Base-by-base conservation (phyloP, 805 yeast species). In the Schwanniomyces occidentalis region DNA sequence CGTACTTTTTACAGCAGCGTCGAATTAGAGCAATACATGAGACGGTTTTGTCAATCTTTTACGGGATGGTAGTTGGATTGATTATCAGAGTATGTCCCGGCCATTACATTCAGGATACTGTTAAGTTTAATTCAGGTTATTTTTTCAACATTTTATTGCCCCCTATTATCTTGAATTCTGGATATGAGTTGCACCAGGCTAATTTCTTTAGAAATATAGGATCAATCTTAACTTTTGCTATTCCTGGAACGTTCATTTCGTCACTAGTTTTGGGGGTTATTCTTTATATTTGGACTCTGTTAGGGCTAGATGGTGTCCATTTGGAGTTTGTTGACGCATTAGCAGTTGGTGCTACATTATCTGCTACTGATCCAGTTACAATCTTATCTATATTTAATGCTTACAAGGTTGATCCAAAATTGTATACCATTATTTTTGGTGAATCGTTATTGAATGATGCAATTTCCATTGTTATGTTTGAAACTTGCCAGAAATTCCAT, bases 301-400 rank as follows among this genome's bases (percentile, higher is more conserved):
- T 93, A 49, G 98, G 99, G 1, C 62, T 95, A 14, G 99, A 93
- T 54, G 87, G 91, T 26, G 78, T 93, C 24, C 67, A 80, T 43
- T 78, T 93, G 36, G 91, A 96, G 33, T 89, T 91, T 63, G 96
- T 93, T n/a, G 97, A 91, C 59, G 96, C 98, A 0, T 71, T 93
- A 37, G 91, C 96, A 0, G 95, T 93, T 12, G 99, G 99, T 16
- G 99, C 99, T 2, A 91, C 99, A 0, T 73, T 93, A 27, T 87
- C 96, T 2, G 99, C 99, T 14, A 93, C 99, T 2, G 99, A 93
- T 60, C 99, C 99, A 0, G 97, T 93, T 19, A 93, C 99, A 1
- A 91, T 93, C 52, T 66, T 93, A 48, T 89, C 98, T 9, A 93
- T 93, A 41, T 93, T 93, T 72, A 93, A 91, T 56, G 93, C 98